A percentile compares a stretch with the other conserved stretches of the same genome.
Conservation (phyloP, 164 flowering plant species). For the Nymphaea colorata region DNA sequence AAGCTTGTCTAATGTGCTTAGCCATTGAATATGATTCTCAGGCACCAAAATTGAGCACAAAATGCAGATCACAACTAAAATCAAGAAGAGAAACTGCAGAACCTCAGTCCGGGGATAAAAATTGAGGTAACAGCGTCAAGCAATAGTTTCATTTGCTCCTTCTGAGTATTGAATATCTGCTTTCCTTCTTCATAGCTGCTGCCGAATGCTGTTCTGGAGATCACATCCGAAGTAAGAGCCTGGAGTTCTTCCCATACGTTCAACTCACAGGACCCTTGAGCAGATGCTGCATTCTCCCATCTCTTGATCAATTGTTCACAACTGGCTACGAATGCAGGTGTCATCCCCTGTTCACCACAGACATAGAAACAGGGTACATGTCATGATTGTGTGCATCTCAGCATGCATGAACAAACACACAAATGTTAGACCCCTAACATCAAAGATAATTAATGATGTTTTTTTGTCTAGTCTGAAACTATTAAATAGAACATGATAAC, state of each 20-base stretch:
- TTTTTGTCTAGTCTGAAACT: not conserved
- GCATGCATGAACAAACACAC: not conserved
- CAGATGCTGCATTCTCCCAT: constrained; percentile 8
- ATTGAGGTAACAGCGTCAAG: too few relatives aligned
- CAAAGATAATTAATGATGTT: not conserved
- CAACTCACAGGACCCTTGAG: not conserved
- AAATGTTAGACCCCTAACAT: not conserved
- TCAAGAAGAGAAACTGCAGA: not conserved
- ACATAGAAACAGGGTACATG: not conserved
- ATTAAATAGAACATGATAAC: too few relatives aligned
- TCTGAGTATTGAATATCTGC: too few relatives aligned
- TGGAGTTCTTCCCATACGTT: too few relatives aligned
- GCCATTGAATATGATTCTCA: not conserved
- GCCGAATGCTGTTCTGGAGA: too few relatives aligned
- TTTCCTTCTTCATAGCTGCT: too few relatives aligned
- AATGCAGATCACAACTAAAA: not conserved
- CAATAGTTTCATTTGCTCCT: too few relatives aligned
- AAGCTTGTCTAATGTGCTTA: not conserved
- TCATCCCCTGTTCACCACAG: constrained; percentile 11
- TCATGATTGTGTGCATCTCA: not conserved
- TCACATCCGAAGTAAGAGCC: too few relatives aligned
- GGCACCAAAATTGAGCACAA: not conserved
- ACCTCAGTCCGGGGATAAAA: too few relatives aligned
- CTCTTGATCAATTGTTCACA: constrained; percentile 8
- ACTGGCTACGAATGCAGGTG: constrained; percentile 13